Percentiles rank a stretch among this genome's conserved stretches.
phyloP scores from a whole-genome alignment of 176 grass and related monocot species.

The Guadua angustifolia region DNA sequence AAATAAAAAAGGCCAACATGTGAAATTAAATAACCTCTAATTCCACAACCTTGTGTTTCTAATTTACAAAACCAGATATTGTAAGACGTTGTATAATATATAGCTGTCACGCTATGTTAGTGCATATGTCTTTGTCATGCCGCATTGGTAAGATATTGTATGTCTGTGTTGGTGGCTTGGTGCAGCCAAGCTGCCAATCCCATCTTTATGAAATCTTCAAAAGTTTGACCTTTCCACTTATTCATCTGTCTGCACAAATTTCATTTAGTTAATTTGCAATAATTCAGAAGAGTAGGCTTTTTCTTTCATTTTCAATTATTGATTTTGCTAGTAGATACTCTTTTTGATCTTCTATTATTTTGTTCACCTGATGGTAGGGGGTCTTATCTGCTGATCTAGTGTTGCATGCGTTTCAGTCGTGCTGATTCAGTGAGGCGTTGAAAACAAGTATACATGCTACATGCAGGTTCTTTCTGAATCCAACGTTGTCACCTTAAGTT shows the following conservation, averaged over 20 bases:
- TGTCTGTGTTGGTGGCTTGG: background rate
- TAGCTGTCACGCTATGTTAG: background rate
- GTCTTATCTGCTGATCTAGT: conserved; percentile 46
- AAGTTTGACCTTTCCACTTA: conserved; percentile 16
- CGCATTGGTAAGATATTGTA: background rate
- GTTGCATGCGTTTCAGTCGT: conserved; percentile 41
- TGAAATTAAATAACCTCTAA: background rate
- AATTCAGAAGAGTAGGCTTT: background rate
- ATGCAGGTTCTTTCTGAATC: conserved; percentile 33
- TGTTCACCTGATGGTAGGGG: conserved; percentile 32
- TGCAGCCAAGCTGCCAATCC: background rate
- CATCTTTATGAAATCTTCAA: background rate
- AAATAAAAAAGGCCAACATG: background rate
- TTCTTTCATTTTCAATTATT: conserved; percentile 17
- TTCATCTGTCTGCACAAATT: background rate
- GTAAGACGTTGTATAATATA: background rate
- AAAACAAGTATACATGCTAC: conserved; percentile 46
- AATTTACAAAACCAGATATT: background rate
- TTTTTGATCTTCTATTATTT: conserved; percentile 42
- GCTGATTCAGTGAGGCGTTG: conserved; percentile 29
- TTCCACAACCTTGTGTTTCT: background rate
- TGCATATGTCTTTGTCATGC: background rate
- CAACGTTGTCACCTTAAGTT: conserved; percentile 3
- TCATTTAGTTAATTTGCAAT: background rate
- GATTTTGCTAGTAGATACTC: conserved; percentile 31